Percentiles rank a stretch among this genome's conserved stretches.
Conservation (phyloP, 2,329 filamentous ascomycete genomes). For the Ophiostoma australiae region DNA sequence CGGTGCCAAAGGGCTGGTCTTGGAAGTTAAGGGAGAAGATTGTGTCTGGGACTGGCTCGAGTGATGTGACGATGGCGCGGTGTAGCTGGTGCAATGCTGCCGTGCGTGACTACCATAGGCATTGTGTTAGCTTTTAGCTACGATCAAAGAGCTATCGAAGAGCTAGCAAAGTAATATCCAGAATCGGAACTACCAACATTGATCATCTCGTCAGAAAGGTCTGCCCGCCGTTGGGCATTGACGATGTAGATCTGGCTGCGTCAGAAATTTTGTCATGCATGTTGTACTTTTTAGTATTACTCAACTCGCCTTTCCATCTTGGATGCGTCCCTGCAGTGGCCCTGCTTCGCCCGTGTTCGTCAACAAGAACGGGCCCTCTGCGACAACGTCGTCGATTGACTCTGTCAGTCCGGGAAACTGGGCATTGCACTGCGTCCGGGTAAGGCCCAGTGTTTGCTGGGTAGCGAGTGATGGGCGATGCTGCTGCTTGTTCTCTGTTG, state of each 20-base stretch:
- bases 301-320: background rate
- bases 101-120: background rate
- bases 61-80: slow-evolving; percentile 42
- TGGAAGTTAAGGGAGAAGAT: slow-evolving; percentile 50
- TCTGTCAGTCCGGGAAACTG: background rate
- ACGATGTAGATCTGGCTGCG: slow-evolving; percentile 43
- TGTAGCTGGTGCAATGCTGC: slow-evolving; percentile 1
- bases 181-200: slow-evolving; percentile 34
- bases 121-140: background rate
- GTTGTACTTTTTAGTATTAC: background rate
- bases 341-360: background rate
- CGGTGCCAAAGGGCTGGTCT: slow-evolving; percentile 43
- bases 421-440: background rate
- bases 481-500: background rate
- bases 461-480: background rate
- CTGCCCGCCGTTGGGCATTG: slow-evolving; percentile 38
- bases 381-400: background rate
- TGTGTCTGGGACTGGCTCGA: slow-evolving; percentile 45
- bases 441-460: background rate
- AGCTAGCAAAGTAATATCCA: slow-evolving; percentile 35
- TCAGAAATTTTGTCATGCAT: too few relatives aligned
- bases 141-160: slow-evolving; percentile 31
- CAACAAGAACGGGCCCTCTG: background rate
- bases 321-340: background rate
- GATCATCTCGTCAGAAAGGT: slow-evolving; percentile 44